phyloP scores from a whole-genome alignment of 768 basidiomycete species.

The Termitomyces sp. region DNA sequence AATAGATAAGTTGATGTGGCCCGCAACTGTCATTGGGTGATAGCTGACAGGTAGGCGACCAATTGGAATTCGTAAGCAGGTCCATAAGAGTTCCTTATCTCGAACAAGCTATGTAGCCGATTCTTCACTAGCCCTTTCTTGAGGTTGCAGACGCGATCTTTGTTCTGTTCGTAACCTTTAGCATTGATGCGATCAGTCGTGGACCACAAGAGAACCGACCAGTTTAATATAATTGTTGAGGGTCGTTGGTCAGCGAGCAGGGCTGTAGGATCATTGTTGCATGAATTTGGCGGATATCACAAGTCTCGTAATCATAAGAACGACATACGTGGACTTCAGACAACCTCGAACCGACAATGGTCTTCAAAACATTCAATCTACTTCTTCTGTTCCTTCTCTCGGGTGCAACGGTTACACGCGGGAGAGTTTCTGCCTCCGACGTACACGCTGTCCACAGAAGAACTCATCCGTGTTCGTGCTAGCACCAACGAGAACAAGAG shows the following conservation, averaged over 20 bases:
- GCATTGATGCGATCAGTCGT: background rate
- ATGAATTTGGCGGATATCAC: background rate
- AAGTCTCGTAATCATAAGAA: background rate
- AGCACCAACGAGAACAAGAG: slow-evolving; percentile 13
- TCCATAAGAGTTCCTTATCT: no score
- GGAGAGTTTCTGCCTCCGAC: background rate
- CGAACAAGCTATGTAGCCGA: no score
- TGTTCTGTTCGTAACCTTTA: no score
- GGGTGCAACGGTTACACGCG: background rate
- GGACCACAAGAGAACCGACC: background rate
- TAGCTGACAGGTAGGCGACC: no score
- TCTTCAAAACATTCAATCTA: background rate
- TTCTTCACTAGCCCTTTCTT: no score
- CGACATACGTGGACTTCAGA: background rate
- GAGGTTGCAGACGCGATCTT: no score
- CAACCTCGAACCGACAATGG: background rate
- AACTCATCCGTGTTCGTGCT: slow-evolving; percentile 15
- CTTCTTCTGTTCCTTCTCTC: background rate
- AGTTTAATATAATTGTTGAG: background rate
- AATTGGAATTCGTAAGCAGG: no score
- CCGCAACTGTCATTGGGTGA: no score
- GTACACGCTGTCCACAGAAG: background rate
- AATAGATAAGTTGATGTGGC: no score
- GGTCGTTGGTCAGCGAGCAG: background rate
- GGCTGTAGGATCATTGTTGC: background rate